Evolutionary conservation across 306 rosid species (phyloP).

Genomic region (Pyrus betulifolia): DNA sequence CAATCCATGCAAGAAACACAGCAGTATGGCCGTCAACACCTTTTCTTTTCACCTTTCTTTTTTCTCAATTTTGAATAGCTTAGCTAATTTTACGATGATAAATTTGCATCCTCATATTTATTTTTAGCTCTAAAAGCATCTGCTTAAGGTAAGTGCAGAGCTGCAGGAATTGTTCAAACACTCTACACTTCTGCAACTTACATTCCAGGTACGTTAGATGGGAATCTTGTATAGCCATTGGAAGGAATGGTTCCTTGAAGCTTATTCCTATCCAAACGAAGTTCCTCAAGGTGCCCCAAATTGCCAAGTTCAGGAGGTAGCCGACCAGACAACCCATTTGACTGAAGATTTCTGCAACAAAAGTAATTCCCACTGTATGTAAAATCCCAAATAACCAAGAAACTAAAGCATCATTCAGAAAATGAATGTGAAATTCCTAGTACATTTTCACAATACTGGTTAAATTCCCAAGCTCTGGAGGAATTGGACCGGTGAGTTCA

Average conservation of each 20-base stretch:
- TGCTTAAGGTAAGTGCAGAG: neutral
- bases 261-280: constrained; percentile 79
- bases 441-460: constrained; percentile 60
- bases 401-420: constrained; percentile 4
- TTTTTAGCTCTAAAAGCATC: neutral
- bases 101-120: neutral
- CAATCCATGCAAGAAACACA: neutral
- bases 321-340: constrained; percentile 69
- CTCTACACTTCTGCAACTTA: constrained; percentile 34
- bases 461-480: constrained; percentile 73
- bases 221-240: constrained; percentile 20
- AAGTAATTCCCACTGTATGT: neutral
- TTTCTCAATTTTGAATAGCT: neutral
- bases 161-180: neutral
- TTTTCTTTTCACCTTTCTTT: neutral
- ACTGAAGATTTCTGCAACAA: constrained; percentile 67
- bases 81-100: neutral
- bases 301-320: constrained; percentile 69
- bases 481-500: constrained; percentile 75
- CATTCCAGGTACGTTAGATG: constrained; percentile 41
- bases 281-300: constrained; percentile 65
- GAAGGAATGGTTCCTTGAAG: constrained; percentile 79
- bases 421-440: constrained; percentile 15
- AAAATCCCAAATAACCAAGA: constrained; percentile 6
- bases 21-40: neutral